These are phyloP conservation scores for Metschnikowia gruessii DNA, from an alignment of 805 yeast species.

Conservation along the genomic window DNA sequence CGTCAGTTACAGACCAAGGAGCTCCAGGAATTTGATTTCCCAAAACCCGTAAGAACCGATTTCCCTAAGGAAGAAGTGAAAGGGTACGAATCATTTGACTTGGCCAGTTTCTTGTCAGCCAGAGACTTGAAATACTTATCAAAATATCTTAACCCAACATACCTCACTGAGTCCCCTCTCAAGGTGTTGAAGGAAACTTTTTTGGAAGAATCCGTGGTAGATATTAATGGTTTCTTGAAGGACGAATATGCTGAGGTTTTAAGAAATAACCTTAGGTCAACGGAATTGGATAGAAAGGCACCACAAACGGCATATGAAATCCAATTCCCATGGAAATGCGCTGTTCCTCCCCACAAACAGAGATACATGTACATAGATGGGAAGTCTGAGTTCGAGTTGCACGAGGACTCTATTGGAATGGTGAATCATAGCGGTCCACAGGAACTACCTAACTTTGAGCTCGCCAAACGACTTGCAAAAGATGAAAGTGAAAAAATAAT, in stretches of 20 bases:
- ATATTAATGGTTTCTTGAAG: conserved; percentile 61
- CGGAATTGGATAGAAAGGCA: conserved; percentile 59
- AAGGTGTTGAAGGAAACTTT: conserved; percentile 49
- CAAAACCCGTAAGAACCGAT: conserved; percentile 55
- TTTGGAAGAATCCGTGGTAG: conserved; percentile 64
- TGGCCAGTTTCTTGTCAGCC: conserved; percentile 13
- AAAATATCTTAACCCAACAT: conserved; percentile 54
- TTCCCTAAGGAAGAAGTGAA: conserved; percentile 40
- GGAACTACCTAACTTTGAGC: conserved; percentile 55
- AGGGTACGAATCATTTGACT: conserved; percentile 22
- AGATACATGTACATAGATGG: conserved; percentile 83
- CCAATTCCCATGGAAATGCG: conserved; percentile 77
- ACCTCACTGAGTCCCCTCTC: conserved; percentile 35
- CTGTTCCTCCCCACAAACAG: conserved; percentile 93
- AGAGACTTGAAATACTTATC: conserved; percentile 50
- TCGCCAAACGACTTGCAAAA: conserved; percentile 21
- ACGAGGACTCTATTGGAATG: conserved; percentile 30
- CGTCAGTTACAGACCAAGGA: conserved; percentile 76
- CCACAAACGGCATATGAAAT: conserved; percentile 59
- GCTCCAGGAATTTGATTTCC: conserved; percentile 77
- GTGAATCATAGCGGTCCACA: conserved; percentile 41
- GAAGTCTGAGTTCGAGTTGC: conserved; percentile 34
- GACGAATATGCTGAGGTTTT: conserved; percentile 49
- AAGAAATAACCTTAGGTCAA: conserved; percentile 46
- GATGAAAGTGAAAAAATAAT: conserved; percentile 40